Evolutionary conservation across 148 eudicot genomes (phyloP), one percentile per base, ranked within the genome.

Genomic region (Limonium bicolor): DNA sequence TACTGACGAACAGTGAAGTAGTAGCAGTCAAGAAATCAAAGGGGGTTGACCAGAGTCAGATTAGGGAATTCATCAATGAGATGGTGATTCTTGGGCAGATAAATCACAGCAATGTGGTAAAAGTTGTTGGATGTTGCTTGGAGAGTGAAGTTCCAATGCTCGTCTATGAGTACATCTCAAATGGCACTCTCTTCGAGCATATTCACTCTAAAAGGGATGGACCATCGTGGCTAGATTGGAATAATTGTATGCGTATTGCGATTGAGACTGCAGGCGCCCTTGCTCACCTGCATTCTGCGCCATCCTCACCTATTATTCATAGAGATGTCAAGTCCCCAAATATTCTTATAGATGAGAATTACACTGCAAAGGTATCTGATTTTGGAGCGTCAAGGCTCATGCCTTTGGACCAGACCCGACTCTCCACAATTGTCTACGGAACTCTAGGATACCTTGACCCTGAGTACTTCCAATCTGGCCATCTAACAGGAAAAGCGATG

Each of bases 381-480:
- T 47, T 47, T 17, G 51, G 51, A 7, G 20, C 51, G 15, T 47
- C 51, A 17, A 28, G 37, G 20, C 15, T 47, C 6, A 24, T 47
- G 18, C 51, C 51, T 4, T 6, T 13, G 23, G 12, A 47, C 20
- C 20, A 27, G 12, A 10, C 17, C 7, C 14, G 31, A 47, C 6
- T 47, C 2, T 12, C 21, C 0, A 47, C 51, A 7, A 2, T 47
- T 1, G 51, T 47, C 12, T 15, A 29, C 3, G 51, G 51, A 3
- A 47, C 51, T 6, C 12, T 30, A 8, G 51, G 51, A 9, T 47
- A 47, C 18, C 17, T 47, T 8, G 51, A 47, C 35, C 51, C 51
- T 0, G 51, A 47, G 36, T 47, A 44, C 32, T 20, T 44, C 27
- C 48, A 44, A 10, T 17, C 42, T 1, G 20, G 22, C 21, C 22